phyloP scores from a whole-genome alignment of 768 basidiomycete genomes.

The Mycena maculata region DNA sequence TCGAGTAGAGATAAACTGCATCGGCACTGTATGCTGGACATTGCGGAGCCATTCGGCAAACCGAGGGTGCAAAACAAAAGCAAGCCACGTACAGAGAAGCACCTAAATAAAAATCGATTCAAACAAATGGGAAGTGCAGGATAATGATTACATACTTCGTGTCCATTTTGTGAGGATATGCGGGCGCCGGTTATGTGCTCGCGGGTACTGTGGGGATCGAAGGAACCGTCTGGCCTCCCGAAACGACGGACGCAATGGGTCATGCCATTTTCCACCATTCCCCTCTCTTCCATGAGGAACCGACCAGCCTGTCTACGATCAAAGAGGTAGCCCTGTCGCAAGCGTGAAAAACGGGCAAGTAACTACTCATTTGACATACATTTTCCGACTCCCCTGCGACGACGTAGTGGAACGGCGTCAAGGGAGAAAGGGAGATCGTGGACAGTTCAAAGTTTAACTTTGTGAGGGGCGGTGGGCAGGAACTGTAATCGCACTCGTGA shows the following conservation, averaged over 20 bases:
- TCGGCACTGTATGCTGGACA: slow-evolving; percentile 77
- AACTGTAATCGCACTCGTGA: slow-evolving; percentile 67
- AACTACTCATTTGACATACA: slow-evolving; percentile 68
- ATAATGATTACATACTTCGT: slow-evolving; percentile 68
- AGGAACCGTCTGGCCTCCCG: slow-evolving; percentile 55
- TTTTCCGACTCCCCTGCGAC: slow-evolving; percentile 85
- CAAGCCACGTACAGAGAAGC: slow-evolving; percentile 65
- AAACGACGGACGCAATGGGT: slow-evolving; percentile 88
- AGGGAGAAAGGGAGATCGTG: slow-evolving; percentile 78
- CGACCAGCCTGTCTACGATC: slow-evolving; percentile 82
- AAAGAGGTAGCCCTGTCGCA: slow-evolving; percentile 77
- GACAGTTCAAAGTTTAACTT: slow-evolving; percentile 74
- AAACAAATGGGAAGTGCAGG: slow-evolving; percentile 4
- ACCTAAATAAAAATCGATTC: slow-evolving; percentile 53
- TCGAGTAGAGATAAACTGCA: slow-evolving; percentile 79
- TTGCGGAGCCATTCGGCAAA: slow-evolving; percentile 19
- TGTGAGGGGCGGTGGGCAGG: slow-evolving; percentile 81
- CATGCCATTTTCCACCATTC: slow-evolving; percentile 61
- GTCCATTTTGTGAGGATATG: slow-evolving; percentile 76
- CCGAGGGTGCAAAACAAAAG: background rate
- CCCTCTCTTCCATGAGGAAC: slow-evolving; percentile 76
- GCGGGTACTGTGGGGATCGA: slow-evolving; percentile 42
- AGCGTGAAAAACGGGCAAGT: slow-evolving; percentile 2
- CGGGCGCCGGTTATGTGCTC: slow-evolving; percentile 85
- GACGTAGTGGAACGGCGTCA: slow-evolving; percentile 86